Conservation (phyloP, 129 eudicot species). For the Flaveria sonorensis region DNA sequence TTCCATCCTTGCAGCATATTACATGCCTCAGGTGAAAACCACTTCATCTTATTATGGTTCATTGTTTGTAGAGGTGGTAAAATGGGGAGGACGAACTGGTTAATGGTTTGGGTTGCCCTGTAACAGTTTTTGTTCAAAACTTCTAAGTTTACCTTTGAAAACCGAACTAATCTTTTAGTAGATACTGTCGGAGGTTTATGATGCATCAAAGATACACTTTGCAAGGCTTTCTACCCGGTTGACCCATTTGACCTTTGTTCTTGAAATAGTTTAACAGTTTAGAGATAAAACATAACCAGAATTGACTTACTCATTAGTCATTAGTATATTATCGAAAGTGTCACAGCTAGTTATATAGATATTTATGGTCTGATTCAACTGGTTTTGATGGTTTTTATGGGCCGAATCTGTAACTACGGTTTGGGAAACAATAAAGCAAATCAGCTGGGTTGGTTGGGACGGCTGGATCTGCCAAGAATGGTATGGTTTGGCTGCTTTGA, state of each 20-base stretch:
- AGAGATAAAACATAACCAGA: background rate
- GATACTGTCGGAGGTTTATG: background rate
- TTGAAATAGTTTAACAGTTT: background rate
- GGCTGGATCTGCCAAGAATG: background rate
- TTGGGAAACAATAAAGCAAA: background rate
- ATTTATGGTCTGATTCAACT: background rate
- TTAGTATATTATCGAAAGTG: background rate
- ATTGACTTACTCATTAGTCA: background rate
- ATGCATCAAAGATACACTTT: background rate
- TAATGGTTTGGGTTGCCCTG: background rate
- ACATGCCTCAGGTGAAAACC: slow-evolving; percentile 76
- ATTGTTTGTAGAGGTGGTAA: background rate
- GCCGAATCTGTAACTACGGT: background rate
- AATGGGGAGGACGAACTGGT: background rate
- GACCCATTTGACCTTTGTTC: background rate
- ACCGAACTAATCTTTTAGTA: too few relatives aligned
- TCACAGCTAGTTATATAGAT: background rate
- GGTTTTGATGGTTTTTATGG: background rate
- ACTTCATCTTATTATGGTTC: background rate
- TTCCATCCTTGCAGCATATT: slow-evolving; percentile 73
- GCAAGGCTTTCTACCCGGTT: background rate
- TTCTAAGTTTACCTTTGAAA: background rate
- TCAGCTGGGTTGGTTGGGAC: background rate
- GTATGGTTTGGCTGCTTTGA: background rate
- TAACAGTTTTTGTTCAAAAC: background rate